phyloP scores from a whole-genome alignment of 306 rosid species.

The Quercus alba region DNA sequence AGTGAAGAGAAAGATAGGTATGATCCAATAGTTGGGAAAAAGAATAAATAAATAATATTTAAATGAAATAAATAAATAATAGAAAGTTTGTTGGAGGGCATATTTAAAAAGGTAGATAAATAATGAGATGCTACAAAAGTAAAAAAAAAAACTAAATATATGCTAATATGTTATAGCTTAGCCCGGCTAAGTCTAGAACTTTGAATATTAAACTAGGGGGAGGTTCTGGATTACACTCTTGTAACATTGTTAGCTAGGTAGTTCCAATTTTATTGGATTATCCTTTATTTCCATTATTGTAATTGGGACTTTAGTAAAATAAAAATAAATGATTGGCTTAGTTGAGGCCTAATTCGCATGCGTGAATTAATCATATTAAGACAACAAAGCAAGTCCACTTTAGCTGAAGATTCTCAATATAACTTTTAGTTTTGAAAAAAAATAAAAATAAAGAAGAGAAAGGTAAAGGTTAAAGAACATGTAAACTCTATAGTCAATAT shows the following conservation, averaged over 20 bases:
- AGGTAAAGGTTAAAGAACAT: neutral
- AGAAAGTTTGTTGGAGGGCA: too few relatives aligned
- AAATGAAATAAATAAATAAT: too few relatives aligned
- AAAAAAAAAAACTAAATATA: too few relatives aligned
- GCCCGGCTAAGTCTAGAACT: too few relatives aligned
- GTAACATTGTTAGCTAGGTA: neutral
- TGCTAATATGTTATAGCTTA: too few relatives aligned
- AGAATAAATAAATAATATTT: too few relatives aligned
- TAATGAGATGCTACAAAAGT: too few relatives aligned
- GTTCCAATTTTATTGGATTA: neutral
- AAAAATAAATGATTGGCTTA: neutral
- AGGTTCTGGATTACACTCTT: neutral
- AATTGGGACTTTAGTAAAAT: neutral
- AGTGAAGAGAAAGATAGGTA: too few relatives aligned
- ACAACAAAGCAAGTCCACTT: conserved; percentile 18
- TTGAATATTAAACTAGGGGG: too few relatives aligned
- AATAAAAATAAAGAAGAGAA: neutral
- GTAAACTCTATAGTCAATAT: neutral
- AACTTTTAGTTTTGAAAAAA: neutral
- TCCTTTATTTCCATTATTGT: neutral
- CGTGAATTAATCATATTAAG: conserved; percentile 3
- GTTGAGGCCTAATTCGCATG: conserved; percentile 7
- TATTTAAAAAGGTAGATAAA: too few relatives aligned
- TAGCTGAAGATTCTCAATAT: conserved; percentile 17
- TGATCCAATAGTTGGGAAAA: too few relatives aligned